Evolutionary conservation across 352 stramenopile species (phyloP).

Genomic region (Phytophthora sp.): DNA sequence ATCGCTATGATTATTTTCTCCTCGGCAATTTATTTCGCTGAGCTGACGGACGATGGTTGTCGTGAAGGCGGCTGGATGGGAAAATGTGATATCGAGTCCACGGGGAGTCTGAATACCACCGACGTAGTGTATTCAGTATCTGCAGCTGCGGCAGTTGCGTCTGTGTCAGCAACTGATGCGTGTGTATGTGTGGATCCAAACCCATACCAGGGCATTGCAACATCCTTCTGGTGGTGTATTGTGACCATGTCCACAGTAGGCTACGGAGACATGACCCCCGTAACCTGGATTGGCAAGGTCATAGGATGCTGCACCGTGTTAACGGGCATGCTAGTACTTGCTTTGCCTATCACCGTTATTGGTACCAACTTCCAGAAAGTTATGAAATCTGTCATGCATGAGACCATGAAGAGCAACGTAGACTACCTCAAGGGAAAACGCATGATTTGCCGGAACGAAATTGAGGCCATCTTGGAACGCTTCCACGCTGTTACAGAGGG

Average conservation of each 20-base stretch:
- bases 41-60: slow-evolving; percentile 72
- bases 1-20: slow-evolving; percentile 89
- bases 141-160: slow-evolving; percentile 33
- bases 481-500: slow-evolving; percentile 79
- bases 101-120: slow-evolving; percentile 9
- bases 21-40: slow-evolving; percentile 84
- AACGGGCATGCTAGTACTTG: slow-evolving; percentile 86
- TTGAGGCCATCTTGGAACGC: slow-evolving; percentile 69
- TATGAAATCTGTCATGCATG: slow-evolving; percentile 80
- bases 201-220: slow-evolving; percentile 81
- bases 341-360: slow-evolving; percentile 92
- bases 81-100: slow-evolving; percentile 34
- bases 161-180: slow-evolving; percentile 7
- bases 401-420: slow-evolving; percentile 83
- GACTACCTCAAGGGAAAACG: slow-evolving; percentile 78
- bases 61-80: slow-evolving; percentile 64
- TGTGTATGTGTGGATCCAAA: slow-evolving; percentile 80
- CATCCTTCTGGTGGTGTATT: slow-evolving; percentile 90
- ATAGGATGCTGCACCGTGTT: slow-evolving; percentile 77
- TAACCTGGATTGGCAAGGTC: slow-evolving; percentile 74
- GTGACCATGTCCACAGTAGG: slow-evolving; percentile 93
- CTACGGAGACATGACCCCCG: slow-evolving; percentile 88
- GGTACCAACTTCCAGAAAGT: slow-evolving; percentile 88
- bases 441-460: slow-evolving; percentile 76
- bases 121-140: slow-evolving; percentile 26